phyloP scores from a whole-genome alignment of 2,329 filamentous ascomycete genomes.

The Fusarium sp. region DNA sequence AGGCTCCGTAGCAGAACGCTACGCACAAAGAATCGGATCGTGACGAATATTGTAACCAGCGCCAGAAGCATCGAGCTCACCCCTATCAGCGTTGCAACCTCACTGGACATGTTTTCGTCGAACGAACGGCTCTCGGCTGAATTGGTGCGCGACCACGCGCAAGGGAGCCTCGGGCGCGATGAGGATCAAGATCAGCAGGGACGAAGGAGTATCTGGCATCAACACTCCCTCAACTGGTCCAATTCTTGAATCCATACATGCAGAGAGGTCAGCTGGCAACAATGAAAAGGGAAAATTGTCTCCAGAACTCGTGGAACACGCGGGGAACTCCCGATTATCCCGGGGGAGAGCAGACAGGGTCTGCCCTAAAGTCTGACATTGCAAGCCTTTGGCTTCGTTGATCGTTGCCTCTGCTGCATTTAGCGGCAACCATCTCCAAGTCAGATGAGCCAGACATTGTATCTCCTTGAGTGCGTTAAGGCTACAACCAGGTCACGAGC shows the following conservation, averaged over 20 bases:
- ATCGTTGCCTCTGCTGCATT: neutral
- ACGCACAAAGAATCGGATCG: neutral
- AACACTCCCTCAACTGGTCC: neutral
- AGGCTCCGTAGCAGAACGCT: neutral
- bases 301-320: neutral
- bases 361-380: neutral
- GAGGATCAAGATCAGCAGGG: neutral
- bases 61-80: constrained; percentile 5
- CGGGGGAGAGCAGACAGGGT: neutral
- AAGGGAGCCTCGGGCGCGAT: neutral
- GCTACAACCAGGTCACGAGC: too few relatives aligned
- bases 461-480: too few relatives aligned
- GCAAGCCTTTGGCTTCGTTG: neutral
- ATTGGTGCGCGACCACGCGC: neutral
- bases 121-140: neutral
- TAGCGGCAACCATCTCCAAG: neutral
- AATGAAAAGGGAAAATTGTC: neutral
- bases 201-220: neutral
- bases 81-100: neutral
- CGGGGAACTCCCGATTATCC: neutral
- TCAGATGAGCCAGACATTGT: neutral
- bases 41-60: constrained; percentile 1
- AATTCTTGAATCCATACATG: neutral
- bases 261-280: neutral
- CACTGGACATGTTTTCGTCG: neutral